Conservation (phyloP, 345 rosid genomes). For the Linum tenue region DNA sequence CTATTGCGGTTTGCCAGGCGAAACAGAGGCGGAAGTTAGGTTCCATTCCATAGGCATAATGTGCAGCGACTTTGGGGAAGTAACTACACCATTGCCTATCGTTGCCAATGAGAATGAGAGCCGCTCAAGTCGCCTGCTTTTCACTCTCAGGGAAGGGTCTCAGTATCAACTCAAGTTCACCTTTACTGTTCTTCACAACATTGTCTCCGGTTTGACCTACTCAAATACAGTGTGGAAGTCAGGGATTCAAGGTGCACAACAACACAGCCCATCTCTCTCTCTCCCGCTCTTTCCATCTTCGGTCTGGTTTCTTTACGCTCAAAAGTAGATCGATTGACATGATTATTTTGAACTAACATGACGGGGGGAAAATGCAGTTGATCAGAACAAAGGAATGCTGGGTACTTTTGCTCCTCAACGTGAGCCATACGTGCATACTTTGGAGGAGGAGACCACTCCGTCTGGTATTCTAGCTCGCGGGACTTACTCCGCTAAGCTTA, state of each 20-base stretch:
- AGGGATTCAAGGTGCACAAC: slow-evolving; percentile 34
- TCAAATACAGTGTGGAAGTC: slow-evolving; percentile 44
- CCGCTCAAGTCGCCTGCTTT: slow-evolving; percentile 15
- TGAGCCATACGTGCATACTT: slow-evolving; percentile 34
- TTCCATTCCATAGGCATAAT: slow-evolving; percentile 44
- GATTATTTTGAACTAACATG: neutral
- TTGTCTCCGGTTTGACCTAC: slow-evolving; percentile 45
- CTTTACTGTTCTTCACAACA: slow-evolving; percentile 42
- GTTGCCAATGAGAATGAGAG: slow-evolving; percentile 15
- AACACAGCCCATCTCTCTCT: neutral
- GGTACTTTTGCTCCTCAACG: slow-evolving; percentile 53
- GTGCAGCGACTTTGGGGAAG: slow-evolving; percentile 38
- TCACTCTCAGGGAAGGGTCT: slow-evolving; percentile 42
- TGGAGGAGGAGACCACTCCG: slow-evolving; percentile 54
- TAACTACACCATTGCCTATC: slow-evolving; percentile 33
- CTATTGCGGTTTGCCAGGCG: slow-evolving; percentile 22
- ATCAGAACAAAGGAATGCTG: slow-evolving; percentile 50
- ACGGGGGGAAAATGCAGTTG: slow-evolving; percentile 19
- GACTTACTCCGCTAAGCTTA: slow-evolving; percentile 39
- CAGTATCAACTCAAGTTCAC: slow-evolving; percentile 37
- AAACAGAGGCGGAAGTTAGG: slow-evolving; percentile 47
- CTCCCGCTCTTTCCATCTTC: neutral
- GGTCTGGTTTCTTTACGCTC: neutral
- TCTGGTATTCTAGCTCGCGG: slow-evolving; percentile 46
- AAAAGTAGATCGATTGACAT: no score